Base-by-base conservation (phyloP, 2,329 filamentous ascomycete species). In the Neonectria magnoliae region DNA sequence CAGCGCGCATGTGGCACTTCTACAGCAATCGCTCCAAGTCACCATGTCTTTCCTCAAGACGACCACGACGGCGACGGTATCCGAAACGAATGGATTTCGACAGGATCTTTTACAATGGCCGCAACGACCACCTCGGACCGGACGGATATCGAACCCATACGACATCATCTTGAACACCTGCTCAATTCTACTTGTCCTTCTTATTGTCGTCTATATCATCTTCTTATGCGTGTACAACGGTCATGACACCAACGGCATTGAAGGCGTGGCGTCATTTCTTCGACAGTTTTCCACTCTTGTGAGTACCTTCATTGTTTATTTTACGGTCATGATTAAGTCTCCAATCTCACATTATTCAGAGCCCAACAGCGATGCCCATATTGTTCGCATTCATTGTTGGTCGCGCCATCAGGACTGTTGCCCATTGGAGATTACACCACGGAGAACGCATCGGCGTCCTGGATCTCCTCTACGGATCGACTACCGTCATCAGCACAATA, bases 381-480 rank as follows among this genome's bases (percentile, higher is more conserved):
- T 3, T 63, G 4, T 63, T 63, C 36, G 61, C 61, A 20, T 63
- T 59, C 33, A 38, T 63, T 8, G 55, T 63, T 9, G 61, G 61
- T 11, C 61, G 61, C 13, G 42, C 50, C 4, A 59, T 63, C 27
- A 63, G 29, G 36, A 63, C 61, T 0, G 10, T 59, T 14, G 61
- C 55, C 18, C 61, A 63, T 38, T 63, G 61, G 61, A 59, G 44
- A 45, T 22, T 63, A n/a, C 61, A 63, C 22, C 61, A 63, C 10
- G 61, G 61, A 50, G 61, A 63, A 18, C 61, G 61, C 36, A 42
- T 63, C 20, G 61, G 48, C 13, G 44, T 16, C 3, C 50, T 63
- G 4, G 55, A 63, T 25, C 55, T 63, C 5, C 22, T 63, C 5
- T 63, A 55, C 27, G 61, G 61, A 3, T 63, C 61, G 6, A 63